A percentile compares a stretch with the other conserved stretches of the same genome.
phyloP scores from a whole-genome alignment of 1,284 basidiomycete species.

The Fistulinella staudtii region DNA sequence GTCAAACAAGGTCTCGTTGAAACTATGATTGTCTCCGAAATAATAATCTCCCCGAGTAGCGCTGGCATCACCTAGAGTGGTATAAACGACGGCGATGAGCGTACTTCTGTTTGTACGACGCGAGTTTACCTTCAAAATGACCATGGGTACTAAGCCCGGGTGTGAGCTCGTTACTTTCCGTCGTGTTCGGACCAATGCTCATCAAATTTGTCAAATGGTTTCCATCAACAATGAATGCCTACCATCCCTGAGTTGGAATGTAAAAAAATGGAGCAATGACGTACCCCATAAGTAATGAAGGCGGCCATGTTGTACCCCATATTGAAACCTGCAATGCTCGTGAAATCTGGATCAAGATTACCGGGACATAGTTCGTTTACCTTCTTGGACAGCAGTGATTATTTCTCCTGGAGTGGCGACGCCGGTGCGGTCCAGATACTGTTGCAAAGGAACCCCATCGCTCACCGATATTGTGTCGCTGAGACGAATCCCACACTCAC shows the following conservation, averaged over 20 bases:
- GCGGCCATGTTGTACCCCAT: conserved; percentile 24
- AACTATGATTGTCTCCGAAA: conserved; percentile 26
- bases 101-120: neutral
- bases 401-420: conserved; percentile 25
- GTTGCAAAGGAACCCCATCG: too few relatives aligned
- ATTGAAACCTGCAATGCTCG: conserved; percentile 19
- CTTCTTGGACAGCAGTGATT: conserved; percentile 26
- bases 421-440: conserved; percentile 24
- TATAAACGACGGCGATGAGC: neutral
- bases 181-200: conserved; percentile 27
- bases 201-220: conserved; percentile 30
- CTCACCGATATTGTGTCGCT: too few relatives aligned
- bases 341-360: neutral
- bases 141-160: conserved; percentile 21
- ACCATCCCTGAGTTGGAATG: neutral
- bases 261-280: neutral
- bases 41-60: conserved; percentile 27
- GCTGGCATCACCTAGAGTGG: conserved; percentile 23
- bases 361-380: neutral
- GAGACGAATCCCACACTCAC: too few relatives aligned
- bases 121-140: conserved; percentile 20
- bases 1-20: conserved; percentile 29
- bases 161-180: conserved; percentile 9
- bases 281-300: conserved; percentile 24
- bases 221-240: conserved; percentile 25